A percentile compares a stretch with the other conserved stretches of the same genome.
These are phyloP conservation scores for Hsuehochloa calcarea DNA, from an alignment of 176 grass and related monocot genomes.

Conservation along the genomic window DNA sequence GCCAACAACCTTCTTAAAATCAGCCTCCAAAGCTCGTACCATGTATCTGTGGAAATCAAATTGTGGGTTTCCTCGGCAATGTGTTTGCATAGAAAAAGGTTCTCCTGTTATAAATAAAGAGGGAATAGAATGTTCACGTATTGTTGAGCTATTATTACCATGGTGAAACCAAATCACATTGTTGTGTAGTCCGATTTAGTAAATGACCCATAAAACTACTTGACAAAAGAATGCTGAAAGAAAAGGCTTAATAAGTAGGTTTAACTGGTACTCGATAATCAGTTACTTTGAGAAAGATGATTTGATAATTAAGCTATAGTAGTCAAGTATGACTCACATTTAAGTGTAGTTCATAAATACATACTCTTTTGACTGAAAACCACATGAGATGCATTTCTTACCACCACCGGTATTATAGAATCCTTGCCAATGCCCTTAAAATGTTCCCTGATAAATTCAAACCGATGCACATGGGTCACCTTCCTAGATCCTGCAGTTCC, in stretches of 20 bases:
- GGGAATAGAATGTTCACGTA: neutral
- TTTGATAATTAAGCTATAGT: too few species aligned
- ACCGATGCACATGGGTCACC: conserved; percentile 61
- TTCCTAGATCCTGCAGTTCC: conserved; percentile 49
- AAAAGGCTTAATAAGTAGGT: neutral
- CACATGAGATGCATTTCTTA: too few species aligned
- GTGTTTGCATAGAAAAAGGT: conserved; percentile 48
- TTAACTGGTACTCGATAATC: neutral
- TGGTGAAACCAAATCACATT: conserved; percentile 82
- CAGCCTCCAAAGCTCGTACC: conserved; percentile 73
- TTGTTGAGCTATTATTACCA: conserved; percentile 21
- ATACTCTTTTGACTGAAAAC: too few species aligned
- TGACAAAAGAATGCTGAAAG: conserved; percentile 77
- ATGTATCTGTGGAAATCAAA: conserved; percentile 88
- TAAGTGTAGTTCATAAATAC: too few species aligned
- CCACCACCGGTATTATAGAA: conserved; percentile 67
- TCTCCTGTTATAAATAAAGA: neutral
- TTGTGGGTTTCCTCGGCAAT: conserved; percentile 75
- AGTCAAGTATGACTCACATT: neutral
- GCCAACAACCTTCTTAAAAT: conserved; percentile 88
- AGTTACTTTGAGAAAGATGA: neutral
- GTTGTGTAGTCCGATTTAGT: conserved; percentile 76
- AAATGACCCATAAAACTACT: conserved; percentile 74
- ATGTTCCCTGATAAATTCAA: conserved; percentile 77
- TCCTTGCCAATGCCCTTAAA: conserved; percentile 74